Base-by-base conservation (phyloP, 2,329 filamentous ascomycete species). In the Aspergillus flavus region DNA sequence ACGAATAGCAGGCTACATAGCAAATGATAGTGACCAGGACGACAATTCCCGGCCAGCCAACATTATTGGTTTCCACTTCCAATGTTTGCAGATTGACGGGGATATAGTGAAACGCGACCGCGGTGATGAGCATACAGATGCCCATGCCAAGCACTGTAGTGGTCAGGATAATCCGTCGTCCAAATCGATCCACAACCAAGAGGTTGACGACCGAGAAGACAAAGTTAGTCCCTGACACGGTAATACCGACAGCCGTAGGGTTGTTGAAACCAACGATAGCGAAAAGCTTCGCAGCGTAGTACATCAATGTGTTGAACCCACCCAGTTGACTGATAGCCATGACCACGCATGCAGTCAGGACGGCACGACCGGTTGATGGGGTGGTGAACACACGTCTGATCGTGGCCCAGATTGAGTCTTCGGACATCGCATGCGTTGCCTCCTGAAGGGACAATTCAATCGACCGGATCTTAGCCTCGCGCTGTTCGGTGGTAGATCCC, bases 261-360 rank as follows among this genome's bases (percentile, higher is more conserved):
- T 54, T 54, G 11, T 32, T 36, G n/a, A 54, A 54, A 16, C 52
- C 52, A 10, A 54, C 52, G 14, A 54, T 54, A 4, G 30, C 21
- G 30, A 54, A 54, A 6, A 54, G 52, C 14, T 30, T 54, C 4
- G 52, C 23, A 2, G 52, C 52, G 19, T 54, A 54, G 21, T 54
- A 54, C 52, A 54, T 54, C 12, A 54, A 23, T 4, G 52, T 54
- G 32, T 54, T 54, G 30, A 54, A 54, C 14, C 52, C 52, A 9
- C 52, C 52, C 9, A 54, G 4, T 16, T 54, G 52, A 36, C 52
- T 54, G 52, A 54, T 54, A 19, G 52, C 52, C 52, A 54, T 54
- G 10, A 54, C 52, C 19, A 54, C 52, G 10, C 52, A 54, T 30
- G 52, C 52, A n/a, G 52, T 54, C n/a, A 54, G 52, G n/a, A 54